Conservation (phyloP, 2,329 filamentous ascomycete species). For the Purpureocillium lavendulum region DNA sequence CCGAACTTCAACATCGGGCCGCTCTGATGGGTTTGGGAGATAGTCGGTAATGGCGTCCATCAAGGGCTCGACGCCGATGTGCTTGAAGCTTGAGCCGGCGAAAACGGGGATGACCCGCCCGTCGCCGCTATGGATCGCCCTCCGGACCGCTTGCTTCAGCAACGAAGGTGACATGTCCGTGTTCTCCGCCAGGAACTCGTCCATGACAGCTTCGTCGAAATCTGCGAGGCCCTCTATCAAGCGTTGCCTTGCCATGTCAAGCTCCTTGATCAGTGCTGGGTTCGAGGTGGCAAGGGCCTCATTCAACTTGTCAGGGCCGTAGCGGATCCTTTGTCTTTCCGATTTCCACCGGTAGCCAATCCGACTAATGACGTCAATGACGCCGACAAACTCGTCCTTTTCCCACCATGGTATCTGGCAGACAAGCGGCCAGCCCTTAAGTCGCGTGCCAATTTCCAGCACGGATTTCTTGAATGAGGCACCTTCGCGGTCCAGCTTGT, state of each 20-base stretch:
- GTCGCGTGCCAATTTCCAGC: constrained; percentile 70
- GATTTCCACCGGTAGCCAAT: constrained; percentile 65
- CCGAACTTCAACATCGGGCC: constrained; percentile 70
- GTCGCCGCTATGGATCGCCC: constrained; percentile 57
- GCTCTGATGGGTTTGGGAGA: constrained; percentile 72
- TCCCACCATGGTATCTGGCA: constrained; percentile 96
- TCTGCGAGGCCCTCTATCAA: constrained; percentile 82
- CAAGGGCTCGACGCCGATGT: constrained; percentile 87
- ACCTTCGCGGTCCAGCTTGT: constrained; percentile 71
- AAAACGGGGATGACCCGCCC: constrained; percentile 79
- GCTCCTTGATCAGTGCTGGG: constrained; percentile 54
- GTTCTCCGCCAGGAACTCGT: constrained; percentile 71
- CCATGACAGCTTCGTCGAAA: constrained; percentile 78
- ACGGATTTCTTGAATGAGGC: constrained; percentile 78
- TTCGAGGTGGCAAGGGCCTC: constrained; percentile 32
- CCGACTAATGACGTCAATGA: constrained; percentile 75
- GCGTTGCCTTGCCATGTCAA: constrained; percentile 66
- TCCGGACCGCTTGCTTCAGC: constrained; percentile 66
- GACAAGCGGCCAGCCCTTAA: constrained; percentile 79
- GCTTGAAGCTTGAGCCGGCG: constrained; percentile 85
- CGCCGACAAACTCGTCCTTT: constrained; percentile 68
- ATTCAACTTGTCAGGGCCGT: constrained; percentile 18
- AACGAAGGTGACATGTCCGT: constrained; percentile 62
- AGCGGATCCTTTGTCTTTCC: constrained; percentile 29
- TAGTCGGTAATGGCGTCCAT: constrained; percentile 85